phyloP scores from a whole-genome alignment of 768 basidiomycete species.

The Amylocystis lapponica region DNA sequence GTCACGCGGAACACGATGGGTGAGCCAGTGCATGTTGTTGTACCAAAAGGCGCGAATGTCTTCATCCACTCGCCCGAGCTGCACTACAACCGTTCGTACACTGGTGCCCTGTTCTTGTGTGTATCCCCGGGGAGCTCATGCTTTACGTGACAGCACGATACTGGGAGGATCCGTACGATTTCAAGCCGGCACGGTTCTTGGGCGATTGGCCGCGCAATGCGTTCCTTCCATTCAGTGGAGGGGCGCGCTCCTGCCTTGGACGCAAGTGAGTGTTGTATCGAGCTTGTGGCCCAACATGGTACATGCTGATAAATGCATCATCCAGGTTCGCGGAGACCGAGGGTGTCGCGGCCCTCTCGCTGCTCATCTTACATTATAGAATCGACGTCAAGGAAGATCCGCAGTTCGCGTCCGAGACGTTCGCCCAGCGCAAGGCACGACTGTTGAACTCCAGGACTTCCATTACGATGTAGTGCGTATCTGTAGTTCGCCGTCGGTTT shows the following conservation, averaged over 20 bases:
- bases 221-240: constrained; percentile 46
- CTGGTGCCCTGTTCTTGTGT: not conserved
- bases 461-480: constrained; percentile 39
- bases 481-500: not conserved
- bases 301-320: constrained; percentile 18
- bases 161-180: constrained; percentile 33
- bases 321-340: constrained; percentile 43
- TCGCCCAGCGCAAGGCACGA: constrained; percentile 39
- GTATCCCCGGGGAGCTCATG: too few species aligned
- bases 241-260: constrained; percentile 42
- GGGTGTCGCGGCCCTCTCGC: constrained; percentile 42
- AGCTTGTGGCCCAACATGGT: too few species aligned
- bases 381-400: constrained; percentile 47
- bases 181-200: constrained; percentile 41
- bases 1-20: constrained; percentile 14
- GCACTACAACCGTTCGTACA: constrained; percentile 26
- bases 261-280: constrained; percentile 27
- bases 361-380: constrained; percentile 40
- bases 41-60: constrained; percentile 18
- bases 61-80: constrained; percentile 15
- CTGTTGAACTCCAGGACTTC: constrained; percentile 31
- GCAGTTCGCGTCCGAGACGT: constrained; percentile 40
- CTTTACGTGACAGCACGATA: constrained; percentile 24
- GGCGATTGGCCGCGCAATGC: constrained; percentile 50
- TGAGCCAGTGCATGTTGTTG: constrained; percentile 14